A percentile compares a stretch with the other conserved stretches of the same genome.
These are phyloP conservation scores for Eutypa lata DNA, from an alignment of 2,329 filamentous ascomycete species.

Conservation along the genomic window DNA sequence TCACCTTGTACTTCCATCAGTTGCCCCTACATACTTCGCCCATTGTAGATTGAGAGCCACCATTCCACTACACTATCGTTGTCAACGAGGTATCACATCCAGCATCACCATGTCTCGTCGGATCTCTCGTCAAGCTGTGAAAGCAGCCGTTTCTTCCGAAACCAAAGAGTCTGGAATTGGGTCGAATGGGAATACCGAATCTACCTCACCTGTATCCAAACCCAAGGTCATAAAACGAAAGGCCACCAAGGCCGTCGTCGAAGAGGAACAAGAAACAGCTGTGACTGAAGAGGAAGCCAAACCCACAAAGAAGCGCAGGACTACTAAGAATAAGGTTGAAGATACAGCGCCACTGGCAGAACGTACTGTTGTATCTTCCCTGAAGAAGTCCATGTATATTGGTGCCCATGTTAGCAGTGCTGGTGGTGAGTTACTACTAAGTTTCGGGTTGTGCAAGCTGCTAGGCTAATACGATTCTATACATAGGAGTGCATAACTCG, in stretches of 20 bases:
- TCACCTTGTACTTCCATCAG: too few relatives aligned
- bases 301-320: slow-evolving; percentile 41
- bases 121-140: slow-evolving; percentile 12
- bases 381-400: slow-evolving; percentile 73
- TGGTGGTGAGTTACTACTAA: slow-evolving; percentile 60
- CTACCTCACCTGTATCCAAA: slow-evolving; percentile 11
- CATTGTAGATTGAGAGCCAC: not conserved
- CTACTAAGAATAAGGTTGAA: slow-evolving; percentile 34
- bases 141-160: slow-evolving; percentile 14
- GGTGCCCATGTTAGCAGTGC: slow-evolving; percentile 91
- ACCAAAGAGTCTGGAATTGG: slow-evolving; percentile 21
- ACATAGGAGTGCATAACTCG: slow-evolving; percentile 80
- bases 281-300: slow-evolving; percentile 12
- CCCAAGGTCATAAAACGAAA: slow-evolving; percentile 17
- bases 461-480: slow-evolving; percentile 10
- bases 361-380: slow-evolving; percentile 60
- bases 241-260: slow-evolving; percentile 12
- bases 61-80: not conserved
- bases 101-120: slow-evolving; percentile 16
- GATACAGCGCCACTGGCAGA: slow-evolving; percentile 61
- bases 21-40: too few relatives aligned
- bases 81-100: not conserved
- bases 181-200: slow-evolving; percentile 2
- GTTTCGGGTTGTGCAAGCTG: not conserved
- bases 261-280: slow-evolving; percentile 11